phyloP scores from a whole-genome alignment of 169 alveolate species.

The Neospora caninum region DNA sequence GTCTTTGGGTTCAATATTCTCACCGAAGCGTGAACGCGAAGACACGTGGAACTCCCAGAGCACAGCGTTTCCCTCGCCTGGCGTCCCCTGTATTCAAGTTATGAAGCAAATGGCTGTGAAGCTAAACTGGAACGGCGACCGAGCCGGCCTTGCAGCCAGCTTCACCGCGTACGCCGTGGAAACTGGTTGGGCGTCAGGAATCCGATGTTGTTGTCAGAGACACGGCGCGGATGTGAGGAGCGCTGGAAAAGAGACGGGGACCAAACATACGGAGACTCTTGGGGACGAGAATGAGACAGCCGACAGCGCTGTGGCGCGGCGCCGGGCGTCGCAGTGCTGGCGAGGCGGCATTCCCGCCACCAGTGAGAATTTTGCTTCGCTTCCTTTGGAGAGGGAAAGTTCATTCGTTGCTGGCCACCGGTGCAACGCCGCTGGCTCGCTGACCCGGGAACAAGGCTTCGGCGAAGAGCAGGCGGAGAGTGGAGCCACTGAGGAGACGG shows the following conservation, averaged over 20 bases:
- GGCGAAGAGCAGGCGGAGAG: neutral
- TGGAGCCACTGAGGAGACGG: neutral
- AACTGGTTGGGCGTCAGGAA: neutral
- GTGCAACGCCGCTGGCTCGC: neutral
- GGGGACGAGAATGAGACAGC: neutral
- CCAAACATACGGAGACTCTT: neutral
- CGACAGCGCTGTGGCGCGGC: neutral
- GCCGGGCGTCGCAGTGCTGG: neutral
- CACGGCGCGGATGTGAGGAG: neutral
- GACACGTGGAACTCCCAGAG: neutral
- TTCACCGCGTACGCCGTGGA: neutral
- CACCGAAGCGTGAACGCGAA: neutral
- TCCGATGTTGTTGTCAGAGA: neutral
- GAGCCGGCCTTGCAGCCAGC: neutral
- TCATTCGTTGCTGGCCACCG: neutral
- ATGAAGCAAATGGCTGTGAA: neutral
- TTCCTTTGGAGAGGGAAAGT: neutral
- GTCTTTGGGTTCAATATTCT: neutral
- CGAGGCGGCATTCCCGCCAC: conserved; percentile 22
- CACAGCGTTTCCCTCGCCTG: neutral
- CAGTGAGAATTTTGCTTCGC: neutral
- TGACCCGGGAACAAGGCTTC: neutral
- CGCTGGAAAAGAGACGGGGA: neutral
- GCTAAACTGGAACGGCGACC: neutral
- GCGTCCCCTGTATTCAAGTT: neutral